Evolutionary conservation across 2,329 filamentous ascomycete species (phyloP), one percentile per base, ranked within the genome.

Genomic region (Pseudogymnoascus sp.): DNA sequence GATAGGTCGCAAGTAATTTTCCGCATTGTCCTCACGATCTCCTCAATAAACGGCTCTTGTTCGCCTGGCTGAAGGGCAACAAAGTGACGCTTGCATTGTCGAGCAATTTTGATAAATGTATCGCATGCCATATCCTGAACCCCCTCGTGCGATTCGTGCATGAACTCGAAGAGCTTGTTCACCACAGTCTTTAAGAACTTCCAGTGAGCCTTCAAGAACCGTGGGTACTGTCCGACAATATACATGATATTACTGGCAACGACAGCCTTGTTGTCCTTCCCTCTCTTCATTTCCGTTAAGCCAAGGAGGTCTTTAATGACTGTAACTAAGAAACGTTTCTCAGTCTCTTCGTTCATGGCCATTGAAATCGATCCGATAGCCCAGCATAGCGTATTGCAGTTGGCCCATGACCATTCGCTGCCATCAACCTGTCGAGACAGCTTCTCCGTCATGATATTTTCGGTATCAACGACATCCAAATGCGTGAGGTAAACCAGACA

Each of bases 191-290:
- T 99, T 64, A 99, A 81, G 79, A 99, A 99, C 76, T 99, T 99
- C 95, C 95, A 99, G 76, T 99, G 95, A 1, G 95, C 95, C 80
- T 99, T 99, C 71, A 99, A 80, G 79, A 99, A 99, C 19, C 95
- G 90, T 38, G 95, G 95, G 74, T 99, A 99, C 74, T 99, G 95
- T 65, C 95, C 95, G 66, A 99, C 95, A 78, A 99, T 99, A 76
- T 99, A 99, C 95, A 99, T 99, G 73, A 99, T 99, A 79, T 99
- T 99, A 78, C 91, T 96, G 67, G 95, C 95, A 42, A 99, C 95
- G 9, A 99, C 95, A 11, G 95, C 95, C 76, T 99, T 99, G 83
- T 99, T 99, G 80, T 99, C 95, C 73, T 99, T 99, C 67, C 95
- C 95, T 62, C 96, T 90, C 81, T 99, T 99, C 93, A 97, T 97